Base-by-base conservation (phyloP, 129 eudicot genomes). In the Smallanthus sonchifolius region DNA sequence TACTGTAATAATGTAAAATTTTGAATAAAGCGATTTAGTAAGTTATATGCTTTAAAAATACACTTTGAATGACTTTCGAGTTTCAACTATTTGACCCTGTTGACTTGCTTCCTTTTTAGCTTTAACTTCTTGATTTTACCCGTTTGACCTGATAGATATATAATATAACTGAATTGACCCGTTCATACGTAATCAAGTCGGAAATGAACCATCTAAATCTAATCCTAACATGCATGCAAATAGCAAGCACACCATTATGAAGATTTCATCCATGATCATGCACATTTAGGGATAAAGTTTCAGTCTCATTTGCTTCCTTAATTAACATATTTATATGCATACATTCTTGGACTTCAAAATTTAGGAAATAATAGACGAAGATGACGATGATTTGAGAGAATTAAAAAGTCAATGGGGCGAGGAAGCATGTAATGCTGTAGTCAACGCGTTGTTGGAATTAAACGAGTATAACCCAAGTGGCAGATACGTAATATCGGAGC, bases 391-490 rank as follows among this genome's bases (percentile, higher is more conserved):
- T 72, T 69, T 90, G 77, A 84, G 72, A 65, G 81, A 77, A 49
- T 71, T 90, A 76, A 90, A 69, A 70, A 76, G 78, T 70, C 85
- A 87, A 52, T 86, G 87, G 81, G 92, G 92, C 3, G 79, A 74
- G 11, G 86, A 78, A 62, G 83, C 74, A 54, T 83, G 83, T 52
- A 67, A 71, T 13, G 83, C 88, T 28, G 96, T 90, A 34, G 73
- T 69, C 60, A 82, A 36, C 35, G 89, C 96, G 3, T 69, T 90
- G 77, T 34, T 87, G 78, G 92, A 85, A 67, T 38, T 84, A 52
- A 85, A 90, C 10, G 96, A 90, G 67, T 86, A 89, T 66, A 87
- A 85, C 62, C 88, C 93, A 15, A 87, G 93, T 71, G 96, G 96
- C 63, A 79, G 96, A 32, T 87, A 85, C 9, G 82, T 77, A 10